Evolutionary conservation across 2,329 filamentous ascomycete genomes (phyloP).

Genomic region (Pseudogymnoascus sp.): DNA sequence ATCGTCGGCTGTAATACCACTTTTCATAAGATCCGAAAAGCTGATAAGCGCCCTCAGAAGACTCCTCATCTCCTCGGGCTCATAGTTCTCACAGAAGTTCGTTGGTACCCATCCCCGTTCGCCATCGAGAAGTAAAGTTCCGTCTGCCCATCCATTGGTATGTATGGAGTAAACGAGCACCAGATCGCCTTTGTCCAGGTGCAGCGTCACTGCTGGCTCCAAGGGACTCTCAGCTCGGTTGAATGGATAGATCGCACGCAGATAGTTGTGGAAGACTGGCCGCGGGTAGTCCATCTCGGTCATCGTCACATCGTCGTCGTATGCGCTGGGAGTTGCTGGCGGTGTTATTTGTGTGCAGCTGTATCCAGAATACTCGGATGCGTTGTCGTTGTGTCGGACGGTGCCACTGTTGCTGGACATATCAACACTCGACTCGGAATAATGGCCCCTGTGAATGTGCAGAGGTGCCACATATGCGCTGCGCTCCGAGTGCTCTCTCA

Average conservation of each 20-base stretch:
- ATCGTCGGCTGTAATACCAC: conserved; percentile 67
- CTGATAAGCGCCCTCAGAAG: conserved; percentile 81
- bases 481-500: conserved; percentile 9
- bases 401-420: neutral
- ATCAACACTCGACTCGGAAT: conserved; percentile 5
- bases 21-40: conserved; percentile 85
- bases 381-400: neutral
- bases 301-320: conserved; percentile 47
- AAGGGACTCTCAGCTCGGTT: conserved; percentile 65
- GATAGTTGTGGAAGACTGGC: conserved; percentile 83
- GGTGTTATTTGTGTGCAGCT: conserved; percentile 60
- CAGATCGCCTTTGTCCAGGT: conserved; percentile 84
- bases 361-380: conserved; percentile 20
- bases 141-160: conserved; percentile 97
- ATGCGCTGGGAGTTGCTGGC: conserved; percentile 60
- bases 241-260: conserved; percentile 91
- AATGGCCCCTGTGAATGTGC: conserved; percentile 8
- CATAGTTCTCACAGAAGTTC: conserved; percentile 95
- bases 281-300: conserved; percentile 40
- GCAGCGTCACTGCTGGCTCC: conserved; percentile 81
- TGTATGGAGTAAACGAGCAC: conserved; percentile 94
- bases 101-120: conserved; percentile 93
- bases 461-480: conserved; percentile 9
- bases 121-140: conserved; percentile 78
- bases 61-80: conserved; percentile 78